Conservation (phyloP, 495 filamentous ascomycete genomes). For the Corynascus novoguineensis region DNA sequence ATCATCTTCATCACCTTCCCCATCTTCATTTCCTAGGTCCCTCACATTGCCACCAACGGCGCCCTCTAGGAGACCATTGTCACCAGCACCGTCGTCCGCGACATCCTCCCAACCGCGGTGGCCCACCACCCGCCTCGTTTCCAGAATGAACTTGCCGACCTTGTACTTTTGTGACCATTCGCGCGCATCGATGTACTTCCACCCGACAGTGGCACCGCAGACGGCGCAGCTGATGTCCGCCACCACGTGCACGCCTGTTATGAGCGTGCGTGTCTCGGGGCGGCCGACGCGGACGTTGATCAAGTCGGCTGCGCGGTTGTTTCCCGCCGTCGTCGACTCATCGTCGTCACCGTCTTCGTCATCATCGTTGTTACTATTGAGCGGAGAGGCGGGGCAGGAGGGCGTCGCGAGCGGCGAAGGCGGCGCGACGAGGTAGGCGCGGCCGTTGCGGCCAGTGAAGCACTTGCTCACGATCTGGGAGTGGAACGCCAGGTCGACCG, state of each 20-base stretch:
- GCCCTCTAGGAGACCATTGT: background rate
- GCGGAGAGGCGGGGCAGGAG: conserved; percentile 22
- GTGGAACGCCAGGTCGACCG: conserved; percentile 66
- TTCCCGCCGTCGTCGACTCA: background rate
- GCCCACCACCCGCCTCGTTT: conserved; percentile 66
- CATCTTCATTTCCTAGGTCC: background rate
- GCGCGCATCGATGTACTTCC: conserved; percentile 88
- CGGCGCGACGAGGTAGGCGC: conserved; percentile 78
- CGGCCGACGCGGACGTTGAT: conserved; percentile 45
- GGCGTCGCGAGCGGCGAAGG: conserved; percentile 24
- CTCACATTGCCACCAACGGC: background rate
- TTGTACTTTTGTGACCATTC: conserved; percentile 84
- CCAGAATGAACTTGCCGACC: conserved; percentile 93
- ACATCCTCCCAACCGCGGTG: conserved; percentile 65
- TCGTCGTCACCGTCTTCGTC: conserved; percentile 9
- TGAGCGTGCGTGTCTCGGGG: conserved; percentile 64
- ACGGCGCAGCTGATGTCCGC: conserved; percentile 49
- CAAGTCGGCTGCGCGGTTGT: conserved; percentile 20
- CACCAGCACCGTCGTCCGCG: conserved; percentile 1
- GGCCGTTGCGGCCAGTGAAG: conserved; percentile 90
- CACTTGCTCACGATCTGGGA: conserved; percentile 84
- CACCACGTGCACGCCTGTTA: conserved; percentile 69
- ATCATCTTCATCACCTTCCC: conserved; percentile 18
- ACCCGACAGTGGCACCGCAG: conserved; percentile 69
- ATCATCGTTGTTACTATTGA: conserved; percentile 20